Base-by-base conservation (phyloP, 495 filamentous ascomycete species). In the Aspergillus cavernicola region DNA sequence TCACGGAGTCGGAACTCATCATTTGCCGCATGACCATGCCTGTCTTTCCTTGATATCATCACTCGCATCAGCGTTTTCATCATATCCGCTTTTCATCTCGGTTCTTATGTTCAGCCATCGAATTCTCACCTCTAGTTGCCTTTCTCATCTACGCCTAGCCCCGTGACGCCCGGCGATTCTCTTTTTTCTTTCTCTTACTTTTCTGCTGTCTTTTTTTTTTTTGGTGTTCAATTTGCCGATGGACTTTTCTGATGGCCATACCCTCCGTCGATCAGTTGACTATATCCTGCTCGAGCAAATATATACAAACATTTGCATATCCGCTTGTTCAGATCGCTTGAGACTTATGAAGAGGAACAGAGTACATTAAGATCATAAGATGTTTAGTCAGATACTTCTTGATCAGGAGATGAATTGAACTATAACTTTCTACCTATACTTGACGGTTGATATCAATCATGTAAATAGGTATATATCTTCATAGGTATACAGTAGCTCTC, bases 1-100 rank as follows among this genome's bases (percentile, higher is more conserved):
- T 41, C 38, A 50, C 46, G 57, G 57, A 57, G 57, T 60, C 59
- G 57, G 57, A 51, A 48, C 50, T 51, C 41, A 47, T 48, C 55
- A 61, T 53, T 51, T 62, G 22, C 39, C 24, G 52, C 32, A 51
- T 53, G 59, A 52, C 55, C 47, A 54, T 52, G 46, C 32, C 49
- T 53, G 33, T 54, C 43, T 50, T 58, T 62, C 42, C 29, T 56
- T 58, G 40, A 60, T 46, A 44, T 33, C 31, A 33, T 40, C 23
- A 15, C 40, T 47, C 44, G 44, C 42, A 43, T 37, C 37, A 44
- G 50, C 56, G 52, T 53, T 45, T 6, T 33, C 38, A 16, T 39
- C 32, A 43, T 37, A 24, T 50, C 41, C 31, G 33, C 37, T 46
- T 24, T 37, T 38, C 38, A 33, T 55, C 45, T 61, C 55, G 51